Percentiles rank a stretch among this genome's conserved stretches.
These are phyloP conservation scores for Neckera pumila DNA, from an alignment of 225 moss, liverwort and hornwort genomes.

Conservation along the genomic window DNA sequence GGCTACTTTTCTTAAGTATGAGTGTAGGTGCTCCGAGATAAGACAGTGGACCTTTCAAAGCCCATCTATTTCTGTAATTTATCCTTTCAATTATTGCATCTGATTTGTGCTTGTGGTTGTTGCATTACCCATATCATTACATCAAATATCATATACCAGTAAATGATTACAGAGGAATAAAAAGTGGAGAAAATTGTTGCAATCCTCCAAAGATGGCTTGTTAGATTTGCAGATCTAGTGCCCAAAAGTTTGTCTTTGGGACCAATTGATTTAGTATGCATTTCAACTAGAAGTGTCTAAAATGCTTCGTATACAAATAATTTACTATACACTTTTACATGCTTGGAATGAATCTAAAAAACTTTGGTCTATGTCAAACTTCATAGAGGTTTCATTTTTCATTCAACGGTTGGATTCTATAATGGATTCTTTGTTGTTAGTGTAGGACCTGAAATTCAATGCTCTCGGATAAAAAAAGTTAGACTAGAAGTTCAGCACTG, in stretches of 20 bases:
- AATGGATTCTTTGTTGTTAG: too few species aligned
- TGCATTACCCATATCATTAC: neutral
- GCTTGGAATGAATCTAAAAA: neutral
- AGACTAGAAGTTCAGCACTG: too few species aligned
- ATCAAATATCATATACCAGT: neutral
- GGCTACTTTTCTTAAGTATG: neutral
- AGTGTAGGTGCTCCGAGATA: accelerated
- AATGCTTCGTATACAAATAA: neutral
- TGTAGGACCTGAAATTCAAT: too few species aligned
- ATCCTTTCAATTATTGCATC: accelerated
- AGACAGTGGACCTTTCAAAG: neutral
- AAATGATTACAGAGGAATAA: neutral
- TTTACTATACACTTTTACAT: neutral
- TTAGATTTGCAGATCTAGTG: neutral
- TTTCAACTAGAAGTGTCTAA: neutral
- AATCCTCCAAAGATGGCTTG: neutral
- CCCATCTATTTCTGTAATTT: neutral
- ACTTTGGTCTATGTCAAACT: neutral
- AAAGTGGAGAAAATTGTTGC: neutral
- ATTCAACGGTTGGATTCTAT: too few species aligned
- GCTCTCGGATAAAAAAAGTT: too few species aligned
- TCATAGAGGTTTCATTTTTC: too few species aligned
- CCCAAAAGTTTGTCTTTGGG: neutral
- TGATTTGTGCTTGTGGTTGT: accelerated
- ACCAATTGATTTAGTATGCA: neutral